Evolutionary conservation across 2,329 filamentous ascomycete genomes (phyloP), one percentile per base, ranked within the genome.

Genomic region (Hypoxylon sp.): DNA sequence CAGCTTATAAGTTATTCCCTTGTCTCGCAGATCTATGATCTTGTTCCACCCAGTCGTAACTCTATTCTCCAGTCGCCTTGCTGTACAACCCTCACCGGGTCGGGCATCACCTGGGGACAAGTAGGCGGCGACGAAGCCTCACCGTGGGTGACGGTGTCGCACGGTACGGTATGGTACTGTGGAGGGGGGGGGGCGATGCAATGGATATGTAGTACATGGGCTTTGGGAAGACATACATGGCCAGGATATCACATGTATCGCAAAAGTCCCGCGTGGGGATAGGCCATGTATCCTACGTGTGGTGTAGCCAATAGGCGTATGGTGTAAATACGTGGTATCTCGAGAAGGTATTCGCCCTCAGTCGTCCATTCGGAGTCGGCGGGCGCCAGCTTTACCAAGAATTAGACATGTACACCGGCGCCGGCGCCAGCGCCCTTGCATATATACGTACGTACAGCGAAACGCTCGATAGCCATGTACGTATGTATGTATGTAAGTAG

Each of bases 1-100:
- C 57, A 68, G 40, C 25, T 44, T 11, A 31, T 31, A 65, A 40
- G 25, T 44, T 11, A 35, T 31, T 51, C 33, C 37, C 17, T 61
- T 33, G 44, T 58, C 44, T 64, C 51, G 63, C 51, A 61, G 63
- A 61, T 69, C 67, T 66, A 27, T 50, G 20, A 51, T 62, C 61
- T 61, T 61, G 40, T 31, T 31, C 53, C 58, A 50, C 42, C 42
- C 20, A 25, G 40, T 58, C 55, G 50, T 30, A 44, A 57, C 62
- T 10, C 46, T 14, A 44, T 42, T 53, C 53, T 51, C 49, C 49
- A 59, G 66, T 56, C 35, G 42, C 46, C 27, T 37, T 55, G 44
- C 30, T 51, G 57, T 66, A 33, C 57, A n/a, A 65, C 63, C 31
- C 27, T 33, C 40, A 14, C 37, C 25, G 30, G 6, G 33, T 51